These are phyloP conservation scores for Eimeria praecox DNA, from an alignment of 169 alveolate genomes.

Conservation along the genomic window DNA sequence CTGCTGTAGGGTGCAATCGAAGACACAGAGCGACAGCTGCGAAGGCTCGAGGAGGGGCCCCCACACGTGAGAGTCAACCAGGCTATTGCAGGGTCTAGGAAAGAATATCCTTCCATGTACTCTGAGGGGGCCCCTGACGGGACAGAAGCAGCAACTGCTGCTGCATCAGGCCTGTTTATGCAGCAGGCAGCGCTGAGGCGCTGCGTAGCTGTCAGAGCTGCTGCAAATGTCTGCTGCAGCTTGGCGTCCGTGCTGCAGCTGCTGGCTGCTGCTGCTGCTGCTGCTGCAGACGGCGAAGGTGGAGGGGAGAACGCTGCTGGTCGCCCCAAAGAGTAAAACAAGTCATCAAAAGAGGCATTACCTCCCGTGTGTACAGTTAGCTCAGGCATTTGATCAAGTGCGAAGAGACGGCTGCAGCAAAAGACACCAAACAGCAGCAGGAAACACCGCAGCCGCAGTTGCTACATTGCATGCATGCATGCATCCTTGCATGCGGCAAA, in stretches of 20 bases:
- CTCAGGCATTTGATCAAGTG: constrained; percentile 79
- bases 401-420: constrained; percentile 73
- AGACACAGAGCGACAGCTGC: background rate
- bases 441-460: constrained; percentile 16
- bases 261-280: constrained; percentile 1
- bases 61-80: constrained; percentile 40
- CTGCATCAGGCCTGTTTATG: background rate
- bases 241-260: background rate
- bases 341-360: constrained; percentile 52
- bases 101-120: constrained; percentile 37
- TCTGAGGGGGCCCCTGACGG: constrained; percentile 6
- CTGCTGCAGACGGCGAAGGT: constrained; percentile 14
- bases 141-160: background rate
- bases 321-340: constrained; percentile 38
- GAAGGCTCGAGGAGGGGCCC: background rate
- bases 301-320: constrained; percentile 38
- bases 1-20: background rate
- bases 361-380: constrained; percentile 82
- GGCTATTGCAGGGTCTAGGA: constrained; percentile 31
- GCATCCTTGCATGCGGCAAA: background rate
- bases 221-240: constrained; percentile 28
- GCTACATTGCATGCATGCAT: background rate
- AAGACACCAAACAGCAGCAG: background rate
- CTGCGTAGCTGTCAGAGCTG: constrained; percentile 44
- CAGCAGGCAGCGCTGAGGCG: constrained; percentile 64